Conservation (phyloP, 2,329 filamentous ascomycete species). For the Drechslerella coelobrocha region DNA sequence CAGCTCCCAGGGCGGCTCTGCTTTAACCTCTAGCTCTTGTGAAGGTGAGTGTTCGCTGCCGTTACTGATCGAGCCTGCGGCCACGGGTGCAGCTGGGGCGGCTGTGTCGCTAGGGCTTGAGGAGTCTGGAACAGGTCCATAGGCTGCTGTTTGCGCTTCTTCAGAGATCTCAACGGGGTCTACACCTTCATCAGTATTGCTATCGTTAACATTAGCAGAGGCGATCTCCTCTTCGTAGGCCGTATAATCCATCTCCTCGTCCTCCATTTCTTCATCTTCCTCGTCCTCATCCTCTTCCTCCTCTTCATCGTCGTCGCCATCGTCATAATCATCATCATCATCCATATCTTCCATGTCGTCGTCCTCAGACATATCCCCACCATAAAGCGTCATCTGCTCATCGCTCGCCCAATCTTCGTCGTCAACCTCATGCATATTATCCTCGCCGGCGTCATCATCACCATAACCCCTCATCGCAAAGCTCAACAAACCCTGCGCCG, state of each 20-base stretch:
- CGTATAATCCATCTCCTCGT: background rate
- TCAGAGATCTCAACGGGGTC: constrained; percentile 12
- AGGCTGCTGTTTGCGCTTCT: constrained; percentile 29
- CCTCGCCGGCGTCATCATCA: background rate
- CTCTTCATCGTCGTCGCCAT: constrained; percentile 30
- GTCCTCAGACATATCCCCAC: constrained; percentile 33
- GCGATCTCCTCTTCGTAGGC: constrained; percentile 1
- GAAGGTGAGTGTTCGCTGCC: background rate
- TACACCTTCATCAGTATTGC: background rate
- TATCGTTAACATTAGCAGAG: too few relatives aligned
- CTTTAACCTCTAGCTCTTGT: constrained; percentile 4
- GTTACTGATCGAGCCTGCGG: too few relatives aligned
- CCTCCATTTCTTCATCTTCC: constrained; percentile 7
- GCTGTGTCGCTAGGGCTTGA: background rate
- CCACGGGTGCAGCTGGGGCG: background rate
- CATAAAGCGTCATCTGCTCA: constrained; percentile 35
- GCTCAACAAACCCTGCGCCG: constrained; percentile 14
- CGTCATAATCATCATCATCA: constrained; percentile 31
- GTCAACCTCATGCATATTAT: constrained; percentile 12
- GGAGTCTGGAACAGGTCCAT: constrained; percentile 12
- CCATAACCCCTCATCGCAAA: constrained; percentile 8
- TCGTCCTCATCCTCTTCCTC: constrained; percentile 40
- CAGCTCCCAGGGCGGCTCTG: constrained; percentile 28
- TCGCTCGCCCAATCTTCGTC: constrained; percentile 50
- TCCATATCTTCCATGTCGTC: constrained; percentile 37